Conservation (phyloP, 345 rosid species). For the Euphorbia tirucalli region DNA sequence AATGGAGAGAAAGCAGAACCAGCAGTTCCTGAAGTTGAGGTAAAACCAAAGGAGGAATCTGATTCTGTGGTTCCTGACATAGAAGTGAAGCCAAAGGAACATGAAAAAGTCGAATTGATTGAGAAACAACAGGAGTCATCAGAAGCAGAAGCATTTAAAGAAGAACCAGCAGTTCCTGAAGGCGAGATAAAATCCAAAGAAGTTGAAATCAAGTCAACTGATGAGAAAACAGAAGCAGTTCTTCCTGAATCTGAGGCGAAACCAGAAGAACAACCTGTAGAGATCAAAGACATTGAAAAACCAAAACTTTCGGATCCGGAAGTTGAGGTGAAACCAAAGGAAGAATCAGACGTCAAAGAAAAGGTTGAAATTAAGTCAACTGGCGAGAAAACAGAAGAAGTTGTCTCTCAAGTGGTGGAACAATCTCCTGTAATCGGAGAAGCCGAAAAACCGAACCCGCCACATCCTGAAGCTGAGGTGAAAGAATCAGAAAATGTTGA, state of each 20-base stretch:
- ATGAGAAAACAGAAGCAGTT: neutral
- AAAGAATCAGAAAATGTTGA: constrained; percentile 13
- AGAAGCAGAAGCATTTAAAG: no score
- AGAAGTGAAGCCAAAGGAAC: no score
- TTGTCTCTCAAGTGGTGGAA: neutral
- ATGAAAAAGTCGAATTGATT: no score
- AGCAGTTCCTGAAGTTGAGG: constrained; percentile 7
- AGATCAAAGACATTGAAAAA: neutral
- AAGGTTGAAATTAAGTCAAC: constrained; percentile 4
- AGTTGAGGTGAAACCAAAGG: constrained; percentile 1
- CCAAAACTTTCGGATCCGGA: neutral
- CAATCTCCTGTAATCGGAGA: neutral
- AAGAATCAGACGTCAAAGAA: constrained; percentile 8
- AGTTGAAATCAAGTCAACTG: neutral
- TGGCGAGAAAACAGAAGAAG: neutral
- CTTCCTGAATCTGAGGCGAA: neutral
- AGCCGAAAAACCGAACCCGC: neutral
- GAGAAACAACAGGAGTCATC: no score
- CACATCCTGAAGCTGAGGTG: neutral
- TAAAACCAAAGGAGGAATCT: constrained; percentile 5
- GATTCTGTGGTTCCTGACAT: neutral
- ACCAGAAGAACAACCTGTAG: neutral
- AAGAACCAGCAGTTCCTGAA: no score
- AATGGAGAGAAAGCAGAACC: neutral
- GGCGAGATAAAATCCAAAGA: no score